These are phyloP conservation scores for Chlamydomonas sphaeroides DNA, from an alignment of 139 green algal species.

Conservation along the genomic window DNA sequence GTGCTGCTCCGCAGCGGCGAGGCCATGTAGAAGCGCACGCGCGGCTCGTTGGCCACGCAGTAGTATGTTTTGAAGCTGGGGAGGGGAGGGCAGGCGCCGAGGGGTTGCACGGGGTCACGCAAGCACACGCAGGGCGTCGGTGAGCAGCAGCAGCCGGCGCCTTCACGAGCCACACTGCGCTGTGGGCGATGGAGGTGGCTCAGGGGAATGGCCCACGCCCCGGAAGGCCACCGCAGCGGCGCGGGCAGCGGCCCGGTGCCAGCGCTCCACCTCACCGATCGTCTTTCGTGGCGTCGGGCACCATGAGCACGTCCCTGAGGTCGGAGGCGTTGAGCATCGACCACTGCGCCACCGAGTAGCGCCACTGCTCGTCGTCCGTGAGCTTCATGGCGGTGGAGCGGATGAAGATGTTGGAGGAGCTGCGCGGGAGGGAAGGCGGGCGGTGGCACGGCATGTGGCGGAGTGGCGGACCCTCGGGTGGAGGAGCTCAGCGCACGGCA, in stretches of 20 bases:
- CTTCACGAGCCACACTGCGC: no score
- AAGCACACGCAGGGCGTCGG: neutral
- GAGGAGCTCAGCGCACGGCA: no score
- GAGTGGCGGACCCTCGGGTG: no score
- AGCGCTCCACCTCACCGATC: neutral
- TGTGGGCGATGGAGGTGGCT: no score
- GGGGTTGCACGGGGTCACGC: no score
- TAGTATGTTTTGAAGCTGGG: constrained; percentile 7
- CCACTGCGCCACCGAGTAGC: constrained; percentile 41
- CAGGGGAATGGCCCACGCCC: no score
- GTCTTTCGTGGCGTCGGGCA: constrained; percentile 14
- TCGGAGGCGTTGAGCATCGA: constrained; percentile 25
- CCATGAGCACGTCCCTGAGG: constrained; percentile 28
- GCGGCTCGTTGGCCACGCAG: constrained; percentile 27
- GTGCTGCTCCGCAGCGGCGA: constrained; percentile 26
- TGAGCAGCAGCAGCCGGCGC: no score
- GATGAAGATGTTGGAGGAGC: constrained; percentile 44
- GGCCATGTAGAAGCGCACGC: constrained; percentile 32
- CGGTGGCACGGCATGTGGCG: no score
- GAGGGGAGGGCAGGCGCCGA: neutral
- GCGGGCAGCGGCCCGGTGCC: no score
- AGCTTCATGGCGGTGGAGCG: constrained; percentile 29
- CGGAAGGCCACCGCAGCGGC: no score
- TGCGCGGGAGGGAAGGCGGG: neutral
- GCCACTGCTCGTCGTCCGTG: constrained; percentile 37